Conservation (phyloP, 2,329 filamentous ascomycete genomes). For the Pseudopyrenochaeta lycopersici region DNA sequence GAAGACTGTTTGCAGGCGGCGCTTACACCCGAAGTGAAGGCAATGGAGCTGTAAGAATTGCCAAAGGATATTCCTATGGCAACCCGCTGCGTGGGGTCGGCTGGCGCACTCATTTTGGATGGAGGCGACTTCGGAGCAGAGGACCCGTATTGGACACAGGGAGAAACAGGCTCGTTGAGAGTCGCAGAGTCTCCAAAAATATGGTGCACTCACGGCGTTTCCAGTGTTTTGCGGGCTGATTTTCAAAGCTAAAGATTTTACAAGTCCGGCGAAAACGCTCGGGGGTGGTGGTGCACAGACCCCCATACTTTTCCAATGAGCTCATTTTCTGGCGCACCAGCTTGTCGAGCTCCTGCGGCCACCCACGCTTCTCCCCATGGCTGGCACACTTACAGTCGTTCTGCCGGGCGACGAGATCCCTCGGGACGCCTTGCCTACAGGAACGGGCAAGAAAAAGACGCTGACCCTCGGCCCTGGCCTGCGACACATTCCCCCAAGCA, state of each 20-base stretch:
- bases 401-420: slow-evolving; percentile 84
- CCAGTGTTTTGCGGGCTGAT: neutral
- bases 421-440: slow-evolving; percentile 70
- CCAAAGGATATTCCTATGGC: slow-evolving; percentile 97
- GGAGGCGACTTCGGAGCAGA: slow-evolving; percentile 9
- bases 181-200: neutral
- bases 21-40: slow-evolving; percentile 74
- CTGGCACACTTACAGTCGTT: slow-evolving; percentile 67
- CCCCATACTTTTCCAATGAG: slow-evolving; percentile 21
- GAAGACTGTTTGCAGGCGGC: neutral
- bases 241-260: slow-evolving; percentile 32
- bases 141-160: neutral
- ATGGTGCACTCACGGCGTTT: neutral
- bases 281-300: slow-evolving; percentile 10
- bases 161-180: neutral
- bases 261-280: slow-evolving; percentile 24
- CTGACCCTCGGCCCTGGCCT: slow-evolving; percentile 86
- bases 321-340: slow-evolving; percentile 12
- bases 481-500: slow-evolving; percentile 79
- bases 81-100: slow-evolving; percentile 62
- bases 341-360: neutral
- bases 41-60: slow-evolving; percentile 98
- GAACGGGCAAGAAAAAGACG: slow-evolving; percentile 68
- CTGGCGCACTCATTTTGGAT: slow-evolving; percentile 60
- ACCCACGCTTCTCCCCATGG: slow-evolving; percentile 55